These are phyloP conservation scores for Aurantiochytrium sp. DNA, from an alignment of 108 stramenopile species.

Conservation along the genomic window DNA sequence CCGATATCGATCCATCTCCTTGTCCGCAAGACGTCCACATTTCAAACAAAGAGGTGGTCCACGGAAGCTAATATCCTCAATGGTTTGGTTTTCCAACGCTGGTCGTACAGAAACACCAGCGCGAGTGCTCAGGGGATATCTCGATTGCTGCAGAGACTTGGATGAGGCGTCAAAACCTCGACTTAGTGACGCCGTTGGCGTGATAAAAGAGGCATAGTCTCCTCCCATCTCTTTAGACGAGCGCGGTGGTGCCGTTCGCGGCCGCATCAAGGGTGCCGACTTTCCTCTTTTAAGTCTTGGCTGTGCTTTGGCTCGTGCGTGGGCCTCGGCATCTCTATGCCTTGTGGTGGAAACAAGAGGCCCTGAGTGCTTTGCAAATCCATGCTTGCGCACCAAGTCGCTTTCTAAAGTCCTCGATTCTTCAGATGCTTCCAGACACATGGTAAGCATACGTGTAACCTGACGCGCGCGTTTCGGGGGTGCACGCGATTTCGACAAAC, in stretches of 20 bases:
- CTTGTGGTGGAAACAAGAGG: too few relatives aligned
- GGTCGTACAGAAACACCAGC: background rate
- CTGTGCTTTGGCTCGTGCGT: too few relatives aligned
- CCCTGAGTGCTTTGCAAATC: background rate
- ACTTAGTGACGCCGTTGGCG: background rate
- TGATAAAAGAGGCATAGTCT: background rate
- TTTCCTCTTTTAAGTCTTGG: too few relatives aligned
- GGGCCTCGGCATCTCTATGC: too few relatives aligned
- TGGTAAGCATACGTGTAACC: background rate
- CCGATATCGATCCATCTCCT: background rate
- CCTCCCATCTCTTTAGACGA: background rate
- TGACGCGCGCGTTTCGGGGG: background rate
- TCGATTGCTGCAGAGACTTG: background rate
- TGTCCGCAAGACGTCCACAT: background rate
- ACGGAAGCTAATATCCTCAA: background rate
- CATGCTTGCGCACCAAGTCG: background rate
- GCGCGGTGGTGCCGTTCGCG: background rate
- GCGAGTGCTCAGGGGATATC: background rate
- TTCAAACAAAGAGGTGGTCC: slow-evolving; percentile 7
- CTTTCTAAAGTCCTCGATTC: background rate
- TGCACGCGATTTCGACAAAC: background rate
- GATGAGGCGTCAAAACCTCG: background rate
- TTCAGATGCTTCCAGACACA: background rate
- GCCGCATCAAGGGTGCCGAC: too few relatives aligned
- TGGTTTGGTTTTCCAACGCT: background rate